Base-by-base conservation (phyloP, 257 asterid species). In the Capsicum baccatum region DNA sequence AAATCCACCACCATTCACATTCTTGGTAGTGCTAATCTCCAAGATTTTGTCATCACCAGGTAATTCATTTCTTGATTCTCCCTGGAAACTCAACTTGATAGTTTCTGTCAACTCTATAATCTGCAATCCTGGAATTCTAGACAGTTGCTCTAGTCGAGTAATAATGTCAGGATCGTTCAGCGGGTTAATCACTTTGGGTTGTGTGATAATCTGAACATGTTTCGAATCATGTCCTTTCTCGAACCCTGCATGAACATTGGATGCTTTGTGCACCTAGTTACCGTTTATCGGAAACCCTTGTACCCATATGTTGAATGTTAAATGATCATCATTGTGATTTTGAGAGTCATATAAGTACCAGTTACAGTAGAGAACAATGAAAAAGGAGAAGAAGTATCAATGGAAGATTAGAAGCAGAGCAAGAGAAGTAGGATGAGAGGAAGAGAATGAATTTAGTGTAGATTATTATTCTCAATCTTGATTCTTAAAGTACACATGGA, bases 301-400 rank as follows among this genome's bases (percentile, higher is more conserved):
- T 17, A 79, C 85, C 88, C 85, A 80, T 39, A 87, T 26, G 26
- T 26, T 26, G 26, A 26, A 26, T 26, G 26, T 26, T 26, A 26
- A 26, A 26, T 26, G 26, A 26, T 26, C 26, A 26, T 26, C 26
- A 26, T 26, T 26, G 26, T 26, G 26, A 26, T 26, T 26, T 26
- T 26, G 26, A 26, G 26, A 26, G 26, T 26, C 26, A 26, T 26
- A 26, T 26, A 26, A 26, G 26, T 26, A 26, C 26, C 26, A 26
- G 26, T 26, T 26, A 26, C 26, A 26, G 26, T 26, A 26, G 26
- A 26, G 26, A 26, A 26, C 26, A 26, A 26, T 26, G 26, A 26
- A 26, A 26, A 26, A 26, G 0, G 26, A 26, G 26, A 0, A 26
- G 0, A 26, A 26, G 26, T 26, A 26, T 26, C 26, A 26, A 26